Percentiles rank a stretch among this genome's conserved stretches.
These are phyloP conservation scores for Pseudocercospora cruenta DNA, from an alignment of 2,329 filamentous ascomycete genomes.

Conservation along the genomic window DNA sequence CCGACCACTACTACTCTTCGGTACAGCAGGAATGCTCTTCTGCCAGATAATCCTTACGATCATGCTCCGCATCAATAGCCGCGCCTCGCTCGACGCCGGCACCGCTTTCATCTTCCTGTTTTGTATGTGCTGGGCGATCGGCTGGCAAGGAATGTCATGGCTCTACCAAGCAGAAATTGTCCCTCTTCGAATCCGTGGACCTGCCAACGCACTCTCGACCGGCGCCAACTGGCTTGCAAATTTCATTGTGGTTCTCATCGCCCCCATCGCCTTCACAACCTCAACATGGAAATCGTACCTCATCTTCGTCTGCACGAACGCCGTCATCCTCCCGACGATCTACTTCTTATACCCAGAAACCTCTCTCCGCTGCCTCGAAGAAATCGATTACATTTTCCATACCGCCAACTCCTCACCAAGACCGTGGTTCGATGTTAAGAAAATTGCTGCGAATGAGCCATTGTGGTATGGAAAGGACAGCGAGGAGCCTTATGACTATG, in stretches of 20 bases:
- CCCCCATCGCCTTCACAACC: slow-evolving; percentile 61
- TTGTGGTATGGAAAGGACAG: slow-evolving; percentile 49
- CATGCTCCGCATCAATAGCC: slow-evolving; percentile 42
- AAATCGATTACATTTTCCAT: slow-evolving; percentile 70
- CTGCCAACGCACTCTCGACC: slow-evolving; percentile 66
- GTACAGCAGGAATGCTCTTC: slow-evolving; percentile 54
- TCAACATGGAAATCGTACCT: slow-evolving; percentile 66
- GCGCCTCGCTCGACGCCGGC: slow-evolving; percentile 46
- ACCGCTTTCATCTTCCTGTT: slow-evolving; percentile 64
- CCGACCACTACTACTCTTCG: slow-evolving; percentile 39
- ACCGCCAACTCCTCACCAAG: slow-evolving; percentile 49
- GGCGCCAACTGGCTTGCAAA: slow-evolving; percentile 65
- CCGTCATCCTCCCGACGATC: slow-evolving; percentile 51
- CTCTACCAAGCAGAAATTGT: slow-evolving; percentile 66
- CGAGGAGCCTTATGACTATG: slow-evolving; percentile 26
- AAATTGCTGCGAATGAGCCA: slow-evolving; percentile 49
- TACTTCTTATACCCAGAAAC: slow-evolving; percentile 67
- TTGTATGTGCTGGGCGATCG: slow-evolving; percentile 62
- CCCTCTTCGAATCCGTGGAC: slow-evolving; percentile 62
- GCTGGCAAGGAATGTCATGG: slow-evolving; percentile 66
- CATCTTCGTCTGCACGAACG: slow-evolving; percentile 66
- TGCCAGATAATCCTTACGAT: slow-evolving; percentile 66
- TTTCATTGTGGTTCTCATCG: slow-evolving; percentile 65
- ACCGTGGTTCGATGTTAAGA: slow-evolving; percentile 54
- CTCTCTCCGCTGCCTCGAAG: slow-evolving; percentile 60